These are phyloP conservation scores for Cordyceps farinosa DNA, from an alignment of 2,329 filamentous ascomycete genomes.

Conservation along the genomic window DNA sequence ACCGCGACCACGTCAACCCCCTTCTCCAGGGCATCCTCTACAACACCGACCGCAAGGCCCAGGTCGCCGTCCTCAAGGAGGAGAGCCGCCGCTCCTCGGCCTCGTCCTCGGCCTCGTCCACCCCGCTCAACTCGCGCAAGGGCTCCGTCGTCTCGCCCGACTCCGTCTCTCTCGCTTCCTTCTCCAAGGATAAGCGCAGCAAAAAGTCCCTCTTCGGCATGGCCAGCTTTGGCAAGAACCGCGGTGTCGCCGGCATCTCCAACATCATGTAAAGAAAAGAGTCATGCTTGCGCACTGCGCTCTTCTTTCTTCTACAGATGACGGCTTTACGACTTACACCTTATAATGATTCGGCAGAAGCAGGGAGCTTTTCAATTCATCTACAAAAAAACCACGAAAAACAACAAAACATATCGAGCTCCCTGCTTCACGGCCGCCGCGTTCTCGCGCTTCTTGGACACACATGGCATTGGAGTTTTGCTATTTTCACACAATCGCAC, in stretches of 20 bases:
- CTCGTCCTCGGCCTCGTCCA: background rate
- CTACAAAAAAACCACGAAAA: background rate
- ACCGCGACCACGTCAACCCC: conserved; percentile 22
- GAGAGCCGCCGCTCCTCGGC: conserved; percentile 14
- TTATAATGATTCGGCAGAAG: conserved; percentile 14
- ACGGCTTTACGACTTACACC: conserved; percentile 7
- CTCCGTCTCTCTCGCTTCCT: background rate
- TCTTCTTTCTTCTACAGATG: background rate
- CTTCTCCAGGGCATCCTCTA: conserved; percentile 22
- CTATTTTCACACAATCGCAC: background rate
- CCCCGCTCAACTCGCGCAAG: conserved; percentile 1
- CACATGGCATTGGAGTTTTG: conserved; percentile 11
- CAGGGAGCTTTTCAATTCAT: background rate
- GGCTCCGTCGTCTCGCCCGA: conserved; percentile 3
- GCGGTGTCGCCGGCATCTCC: background rate
- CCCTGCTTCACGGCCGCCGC: conserved; percentile 2
- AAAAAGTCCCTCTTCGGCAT: conserved; percentile 10
- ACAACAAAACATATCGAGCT: background rate
- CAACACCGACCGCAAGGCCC: conserved; percentile 18
- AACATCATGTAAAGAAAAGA: conserved; percentile 4
- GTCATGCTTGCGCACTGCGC: background rate
- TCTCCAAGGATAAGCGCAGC: conserved; percentile 7
- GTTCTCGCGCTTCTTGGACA: conserved; percentile 8
- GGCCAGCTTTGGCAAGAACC: conserved; percentile 6
- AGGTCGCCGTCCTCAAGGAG: conserved; percentile 13